Percentiles rank a stretch among this genome's conserved stretches.
Conservation (phyloP, 371 early-diverging fungal species). For the Circinella umbellata region DNA sequence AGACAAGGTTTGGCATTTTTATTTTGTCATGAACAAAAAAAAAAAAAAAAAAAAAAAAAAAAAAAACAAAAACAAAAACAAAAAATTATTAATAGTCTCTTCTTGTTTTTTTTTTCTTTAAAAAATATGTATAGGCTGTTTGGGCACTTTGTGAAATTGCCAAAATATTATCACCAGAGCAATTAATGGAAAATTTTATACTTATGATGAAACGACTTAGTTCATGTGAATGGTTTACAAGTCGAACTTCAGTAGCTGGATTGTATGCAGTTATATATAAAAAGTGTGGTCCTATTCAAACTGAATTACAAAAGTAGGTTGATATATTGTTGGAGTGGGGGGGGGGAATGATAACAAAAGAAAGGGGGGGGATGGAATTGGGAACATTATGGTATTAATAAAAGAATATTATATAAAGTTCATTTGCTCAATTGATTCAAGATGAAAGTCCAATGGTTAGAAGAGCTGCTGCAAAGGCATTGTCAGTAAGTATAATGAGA, state of each 20-base stretch:
- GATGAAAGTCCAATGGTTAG: constrained; percentile 99
- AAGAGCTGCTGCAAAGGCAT: constrained; percentile 89
- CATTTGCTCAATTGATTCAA: constrained; percentile 77
- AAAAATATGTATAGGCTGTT: constrained; percentile 72
- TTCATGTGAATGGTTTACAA: constrained; percentile 98
- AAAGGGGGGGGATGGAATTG: neutral
- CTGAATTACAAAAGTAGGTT: constrained; percentile 86
- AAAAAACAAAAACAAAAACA: too few species aligned
- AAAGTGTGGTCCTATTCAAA: constrained; percentile 75
- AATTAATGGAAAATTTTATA: constrained; percentile 87
- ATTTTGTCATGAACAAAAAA: neutral
- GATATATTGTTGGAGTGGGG: neutral
- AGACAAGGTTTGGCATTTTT: constrained; percentile 74
- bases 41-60: neutral
- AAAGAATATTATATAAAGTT: constrained; percentile 27
- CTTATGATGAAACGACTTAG: constrained; percentile 91
- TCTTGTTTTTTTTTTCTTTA: too few species aligned
- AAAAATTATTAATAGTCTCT: too few species aligned
- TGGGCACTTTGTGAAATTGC: constrained; percentile 88
- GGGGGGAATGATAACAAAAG: too few species aligned
- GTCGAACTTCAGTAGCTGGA: constrained; percentile 92
- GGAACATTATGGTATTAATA: neutral
- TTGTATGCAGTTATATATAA: constrained; percentile 88
- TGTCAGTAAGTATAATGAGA: constrained; percentile 62
- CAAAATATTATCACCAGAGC: constrained; percentile 62